phyloP scores from a whole-genome alignment of 768 basidiomycete genomes.

The Suillus occidentalis region DNA sequence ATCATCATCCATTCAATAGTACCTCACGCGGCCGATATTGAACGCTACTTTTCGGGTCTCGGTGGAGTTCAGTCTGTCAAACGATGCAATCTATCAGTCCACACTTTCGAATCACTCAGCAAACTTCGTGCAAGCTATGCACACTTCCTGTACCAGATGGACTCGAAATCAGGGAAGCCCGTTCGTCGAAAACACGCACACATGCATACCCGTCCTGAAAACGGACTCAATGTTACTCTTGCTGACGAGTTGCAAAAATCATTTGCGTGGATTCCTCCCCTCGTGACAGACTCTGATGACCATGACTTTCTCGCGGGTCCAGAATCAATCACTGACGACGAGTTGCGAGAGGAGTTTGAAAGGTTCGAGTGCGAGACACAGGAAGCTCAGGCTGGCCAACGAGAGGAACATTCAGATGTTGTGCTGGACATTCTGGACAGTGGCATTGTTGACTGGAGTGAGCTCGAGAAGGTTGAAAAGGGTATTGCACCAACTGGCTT shows the following conservation, averaged over 20 bases:
- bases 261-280: conserved; percentile 9
- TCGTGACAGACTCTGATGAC: background rate
- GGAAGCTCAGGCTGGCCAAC: too few relatives aligned
- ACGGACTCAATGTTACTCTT: too few relatives aligned
- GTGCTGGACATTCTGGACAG: too few relatives aligned
- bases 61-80: background rate
- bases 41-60: too few relatives aligned
- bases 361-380: too few relatives aligned
- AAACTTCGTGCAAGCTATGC: background rate
- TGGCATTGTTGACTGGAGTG: too few relatives aligned
- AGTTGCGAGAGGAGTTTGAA: too few relatives aligned
- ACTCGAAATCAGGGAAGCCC: background rate
- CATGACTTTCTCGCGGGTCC: conserved; percentile 3
- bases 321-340: conserved; percentile 4
- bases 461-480: too few relatives aligned
- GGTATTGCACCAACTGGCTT: background rate
- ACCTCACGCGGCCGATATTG: too few relatives aligned
- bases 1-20: too few relatives aligned
- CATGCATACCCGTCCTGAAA: background rate
- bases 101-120: background rate
- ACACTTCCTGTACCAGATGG: background rate
- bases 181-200: background rate
- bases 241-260: background rate
- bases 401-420: too few relatives aligned
- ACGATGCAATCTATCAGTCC: background rate